Percentiles rank a stretch among this genome's conserved stretches.
Conservation (phyloP, 2,329 filamentous ascomycete species). For the Lachnellula subtilissima region DNA sequence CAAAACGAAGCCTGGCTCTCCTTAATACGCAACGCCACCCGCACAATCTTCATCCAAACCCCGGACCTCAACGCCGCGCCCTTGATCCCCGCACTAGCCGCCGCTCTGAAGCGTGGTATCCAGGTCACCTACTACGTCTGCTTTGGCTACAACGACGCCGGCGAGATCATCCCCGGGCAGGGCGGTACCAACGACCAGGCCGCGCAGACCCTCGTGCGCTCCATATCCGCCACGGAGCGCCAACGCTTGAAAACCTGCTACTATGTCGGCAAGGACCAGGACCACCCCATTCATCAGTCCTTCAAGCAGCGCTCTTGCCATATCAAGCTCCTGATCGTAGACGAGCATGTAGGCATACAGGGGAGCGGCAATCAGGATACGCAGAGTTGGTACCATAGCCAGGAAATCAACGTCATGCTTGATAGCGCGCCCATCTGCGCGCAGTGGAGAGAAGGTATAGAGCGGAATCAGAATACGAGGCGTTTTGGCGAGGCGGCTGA, state of each 20-base stretch:
- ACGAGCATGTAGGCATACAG: slow-evolving; percentile 63
- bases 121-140: slow-evolving; percentile 67
- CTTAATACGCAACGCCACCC: slow-evolving; percentile 58
- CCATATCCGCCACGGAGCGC: slow-evolving; percentile 46
- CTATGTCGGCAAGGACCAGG: slow-evolving; percentile 72
- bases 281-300: slow-evolving; percentile 58
- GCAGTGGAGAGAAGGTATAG: slow-evolving; percentile 57
- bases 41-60: slow-evolving; percentile 70
- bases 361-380: slow-evolving; percentile 79
- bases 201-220: slow-evolving; percentile 52
- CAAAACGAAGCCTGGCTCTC: slow-evolving; percentile 75
- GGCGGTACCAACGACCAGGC: slow-evolving; percentile 73
- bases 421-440: slow-evolving; percentile 58
- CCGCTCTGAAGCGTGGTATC: slow-evolving; percentile 62
- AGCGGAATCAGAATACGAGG: slow-evolving; percentile 63
- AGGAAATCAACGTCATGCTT: slow-evolving; percentile 73
- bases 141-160: slow-evolving; percentile 74
- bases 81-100: slow-evolving; percentile 57
- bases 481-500: slow-evolving; percentile 49
- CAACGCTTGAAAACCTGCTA: slow-evolving; percentile 56
- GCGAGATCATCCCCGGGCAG: slow-evolving; percentile 70
- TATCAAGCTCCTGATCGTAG: slow-evolving; percentile 72
- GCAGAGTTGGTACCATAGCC: slow-evolving; percentile 72
- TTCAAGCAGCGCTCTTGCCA: slow-evolving; percentile 67
- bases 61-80: slow-evolving; percentile 71